Conservation (phyloP, 2,329 filamentous ascomycete genomes). For the Epichloe bromicola region DNA sequence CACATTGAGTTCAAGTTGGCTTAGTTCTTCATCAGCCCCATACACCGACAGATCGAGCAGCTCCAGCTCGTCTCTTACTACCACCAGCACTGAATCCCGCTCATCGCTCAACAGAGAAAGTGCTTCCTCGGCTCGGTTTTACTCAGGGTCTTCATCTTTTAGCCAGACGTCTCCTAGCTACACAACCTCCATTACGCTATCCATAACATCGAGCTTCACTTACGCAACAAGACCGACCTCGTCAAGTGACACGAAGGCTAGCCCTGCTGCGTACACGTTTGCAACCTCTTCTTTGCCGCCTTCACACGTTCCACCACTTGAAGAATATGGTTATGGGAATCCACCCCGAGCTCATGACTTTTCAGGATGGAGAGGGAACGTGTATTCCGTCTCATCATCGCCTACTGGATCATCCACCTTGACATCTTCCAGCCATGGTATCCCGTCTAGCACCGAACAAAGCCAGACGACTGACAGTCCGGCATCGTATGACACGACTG, state of each 20-base stretch:
- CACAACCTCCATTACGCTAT: background rate
- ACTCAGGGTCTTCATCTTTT: background rate
- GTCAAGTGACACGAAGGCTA: background rate
- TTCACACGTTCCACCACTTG: conserved; percentile 5
- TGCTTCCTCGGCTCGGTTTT: background rate
- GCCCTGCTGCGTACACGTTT: conserved; percentile 3
- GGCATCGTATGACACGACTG: conserved; percentile 1
- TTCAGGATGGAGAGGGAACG: background rate
- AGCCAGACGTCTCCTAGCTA: background rate
- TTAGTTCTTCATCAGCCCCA: background rate
- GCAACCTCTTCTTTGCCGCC: conserved; percentile 3
- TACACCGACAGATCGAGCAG: conserved; percentile 1
- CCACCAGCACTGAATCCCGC: background rate
- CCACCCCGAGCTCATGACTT: conserved; percentile 2
- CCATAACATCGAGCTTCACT: background rate
- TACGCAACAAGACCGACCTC: background rate
- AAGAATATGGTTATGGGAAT: conserved; percentile 6
- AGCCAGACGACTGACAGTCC: background rate
- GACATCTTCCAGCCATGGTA: background rate
- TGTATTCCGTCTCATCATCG: background rate
- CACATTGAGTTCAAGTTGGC: background rate
- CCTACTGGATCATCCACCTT: background rate
- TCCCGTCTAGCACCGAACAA: background rate
- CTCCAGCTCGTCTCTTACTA: background rate
- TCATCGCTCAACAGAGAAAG: background rate